Conservation (phyloP, 768 basidiomycete genomes). For the Naganishia randhawae region DNA sequence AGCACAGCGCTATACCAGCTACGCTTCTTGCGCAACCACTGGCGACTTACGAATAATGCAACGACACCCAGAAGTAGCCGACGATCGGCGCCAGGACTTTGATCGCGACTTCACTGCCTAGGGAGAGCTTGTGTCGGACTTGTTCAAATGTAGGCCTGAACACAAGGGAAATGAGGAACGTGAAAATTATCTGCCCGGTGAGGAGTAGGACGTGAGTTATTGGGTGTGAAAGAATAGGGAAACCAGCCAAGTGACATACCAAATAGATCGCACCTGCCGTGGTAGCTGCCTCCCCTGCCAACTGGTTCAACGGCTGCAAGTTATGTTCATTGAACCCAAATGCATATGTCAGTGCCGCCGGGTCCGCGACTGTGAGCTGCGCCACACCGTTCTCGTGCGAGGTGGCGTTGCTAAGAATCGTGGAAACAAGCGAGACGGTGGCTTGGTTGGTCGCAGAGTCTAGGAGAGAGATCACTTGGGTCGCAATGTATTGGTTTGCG, state of each 20-base stretch:
- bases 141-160: constrained; percentile 16
- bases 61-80: constrained; percentile 44
- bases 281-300: constrained; percentile 43
- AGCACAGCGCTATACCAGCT: too few species aligned
- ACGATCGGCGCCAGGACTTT: constrained; percentile 38
- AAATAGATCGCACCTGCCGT: constrained; percentile 47
- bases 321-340: constrained; percentile 44
- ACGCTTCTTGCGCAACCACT: too few species aligned
- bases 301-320: constrained; percentile 45
- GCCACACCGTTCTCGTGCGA: constrained; percentile 19
- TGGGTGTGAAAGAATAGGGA: not conserved
- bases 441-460: constrained; percentile 34
- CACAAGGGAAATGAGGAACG: constrained; percentile 44
- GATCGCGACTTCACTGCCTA: constrained; percentile 37
- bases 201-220: not conserved
- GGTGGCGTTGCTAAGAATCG: constrained; percentile 31
- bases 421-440: constrained; percentile 30
- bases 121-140: constrained; percentile 36
- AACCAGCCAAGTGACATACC: constrained; percentile 26
- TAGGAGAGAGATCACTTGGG: constrained; percentile 34
- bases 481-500: constrained; percentile 41
- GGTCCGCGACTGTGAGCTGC: constrained; percentile 29
- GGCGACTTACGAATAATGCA: constrained; percentile 40
- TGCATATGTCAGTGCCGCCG: constrained; percentile 32
- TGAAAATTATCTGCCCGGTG: constrained; percentile 35